Percentiles rank a stretch among this genome's conserved stretches.
Conservation (phyloP, 2,329 filamentous ascomycete species). For the Fusarium temperatum region DNA sequence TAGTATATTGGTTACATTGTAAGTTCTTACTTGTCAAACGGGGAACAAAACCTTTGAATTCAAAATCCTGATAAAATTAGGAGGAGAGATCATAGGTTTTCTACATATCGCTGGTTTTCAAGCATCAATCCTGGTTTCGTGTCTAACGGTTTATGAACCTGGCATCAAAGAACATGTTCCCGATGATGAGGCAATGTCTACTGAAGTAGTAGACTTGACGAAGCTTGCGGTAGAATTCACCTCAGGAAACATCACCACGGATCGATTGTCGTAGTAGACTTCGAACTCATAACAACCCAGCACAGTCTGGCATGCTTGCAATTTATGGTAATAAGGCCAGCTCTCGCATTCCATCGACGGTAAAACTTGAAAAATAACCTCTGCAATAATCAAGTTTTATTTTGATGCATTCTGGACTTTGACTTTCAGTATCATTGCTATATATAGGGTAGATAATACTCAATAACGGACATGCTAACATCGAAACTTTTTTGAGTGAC, state of each 20-base stretch:
- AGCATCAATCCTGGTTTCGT: not conserved
- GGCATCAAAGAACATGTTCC: not conserved
- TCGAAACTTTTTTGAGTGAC: not conserved
- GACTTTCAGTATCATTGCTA: too few species aligned
- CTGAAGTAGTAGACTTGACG: not conserved
- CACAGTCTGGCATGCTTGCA: not conserved
- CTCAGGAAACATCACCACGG: too few species aligned
- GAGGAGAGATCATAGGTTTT: too few species aligned
- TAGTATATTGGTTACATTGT: not conserved
- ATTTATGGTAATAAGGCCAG: not conserved
- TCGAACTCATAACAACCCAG: not conserved
- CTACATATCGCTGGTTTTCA: not conserved
- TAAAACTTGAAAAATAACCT: not conserved
- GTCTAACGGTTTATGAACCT: not conserved
- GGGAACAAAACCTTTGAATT: not conserved
- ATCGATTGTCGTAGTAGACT: not conserved
- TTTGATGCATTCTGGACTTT: not conserved
- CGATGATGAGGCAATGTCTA: too few species aligned
- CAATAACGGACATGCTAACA: not conserved
- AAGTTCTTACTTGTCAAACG: not conserved
- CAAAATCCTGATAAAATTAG: not conserved
- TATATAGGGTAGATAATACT: not conserved
- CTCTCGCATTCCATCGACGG: not conserved
- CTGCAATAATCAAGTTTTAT: not conserved
- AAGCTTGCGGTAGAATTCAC: not conserved